Evolutionary conservation across 2,329 filamentous ascomycete species (phyloP), one percentile per base, ranked within the genome.

Genomic region (Camillea tinctor): DNA sequence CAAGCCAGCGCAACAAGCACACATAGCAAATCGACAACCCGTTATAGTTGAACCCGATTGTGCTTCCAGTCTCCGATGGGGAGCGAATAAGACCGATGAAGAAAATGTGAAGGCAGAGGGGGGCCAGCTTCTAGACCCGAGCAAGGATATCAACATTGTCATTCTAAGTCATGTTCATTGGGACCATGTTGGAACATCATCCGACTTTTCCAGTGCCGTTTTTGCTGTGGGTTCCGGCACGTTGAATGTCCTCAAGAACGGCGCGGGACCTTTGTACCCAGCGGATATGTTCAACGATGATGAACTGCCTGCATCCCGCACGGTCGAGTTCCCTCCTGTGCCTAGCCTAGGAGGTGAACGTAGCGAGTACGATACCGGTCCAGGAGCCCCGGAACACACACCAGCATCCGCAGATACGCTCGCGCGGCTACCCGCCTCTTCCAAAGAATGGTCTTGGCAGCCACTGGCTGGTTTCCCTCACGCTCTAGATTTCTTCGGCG

Each of bases 141-240:
- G 57, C 6, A 60, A 50, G 20, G 61, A 66, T 20, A 68, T 77
- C 40, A 66, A 74, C 54, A 48, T 67, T 0, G 69, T 76, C 5
- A 69, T 86, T 7, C 69, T 84, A 1, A 81, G 78, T 64, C 84
- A 87, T 60, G 75, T 83, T 0, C 83, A 87, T 65, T 85, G 81
- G 76, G 84, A 87, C 64, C 84, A 86, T 62, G 75, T 81, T 44
- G 84, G 84, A n/a, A 83, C 81, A 4, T 81, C 83, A 0, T 71
- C 74, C 1, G 81, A 85, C 64, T 86, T 84, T 63, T 61, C 75
- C 0, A 69, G 73, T 13, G 75, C 81, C 0, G 73, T 74, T 2
- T 84, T 86, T 63, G 64, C 82, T 3, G 79, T 86, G 9, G 84
- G 84, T 0, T 72, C 75, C 3, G 81, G 80, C 4, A 78, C 79